phyloP scores from a whole-genome alignment of 179 eudicot genomes.

The Beta lomatogona region DNA sequence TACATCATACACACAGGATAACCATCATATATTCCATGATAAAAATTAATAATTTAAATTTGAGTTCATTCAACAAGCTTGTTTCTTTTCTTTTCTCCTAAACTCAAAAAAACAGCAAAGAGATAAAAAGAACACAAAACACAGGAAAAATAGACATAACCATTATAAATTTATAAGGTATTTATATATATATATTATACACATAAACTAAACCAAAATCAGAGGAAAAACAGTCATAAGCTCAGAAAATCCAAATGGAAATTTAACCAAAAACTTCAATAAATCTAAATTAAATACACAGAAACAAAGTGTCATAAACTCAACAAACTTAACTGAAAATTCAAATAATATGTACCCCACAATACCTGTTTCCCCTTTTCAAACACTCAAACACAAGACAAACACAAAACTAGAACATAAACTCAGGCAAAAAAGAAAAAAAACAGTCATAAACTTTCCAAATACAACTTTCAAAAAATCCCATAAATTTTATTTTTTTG shows the following conservation, averaged over 20 bases:
- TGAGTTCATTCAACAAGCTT: neutral
- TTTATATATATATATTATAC: too few species aligned
- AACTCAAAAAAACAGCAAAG: neutral
- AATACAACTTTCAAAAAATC: neutral
- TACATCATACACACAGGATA: neutral
- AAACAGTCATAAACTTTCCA: neutral
- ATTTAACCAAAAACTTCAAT: neutral
- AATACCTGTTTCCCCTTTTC: neutral
- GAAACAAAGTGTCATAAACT: neutral
- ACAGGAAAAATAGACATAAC: neutral
- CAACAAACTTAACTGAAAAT: neutral
- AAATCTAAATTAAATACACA: neutral
- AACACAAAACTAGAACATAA: neutral
- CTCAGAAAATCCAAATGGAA: neutral
- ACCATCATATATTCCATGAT: neutral
- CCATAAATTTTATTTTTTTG: neutral
- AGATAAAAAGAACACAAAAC: neutral
- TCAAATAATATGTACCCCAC: neutral
- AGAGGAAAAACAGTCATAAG: constrained; percentile 3
- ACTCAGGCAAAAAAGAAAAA: neutral
- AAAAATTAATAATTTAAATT: neutral
- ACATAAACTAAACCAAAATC: neutral
- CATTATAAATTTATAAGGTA: too few species aligned
- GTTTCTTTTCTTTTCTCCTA: neutral
- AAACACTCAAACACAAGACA: constrained; percentile 2